Conservation (phyloP, 331 rosid species). For the Acacia concinna region DNA sequence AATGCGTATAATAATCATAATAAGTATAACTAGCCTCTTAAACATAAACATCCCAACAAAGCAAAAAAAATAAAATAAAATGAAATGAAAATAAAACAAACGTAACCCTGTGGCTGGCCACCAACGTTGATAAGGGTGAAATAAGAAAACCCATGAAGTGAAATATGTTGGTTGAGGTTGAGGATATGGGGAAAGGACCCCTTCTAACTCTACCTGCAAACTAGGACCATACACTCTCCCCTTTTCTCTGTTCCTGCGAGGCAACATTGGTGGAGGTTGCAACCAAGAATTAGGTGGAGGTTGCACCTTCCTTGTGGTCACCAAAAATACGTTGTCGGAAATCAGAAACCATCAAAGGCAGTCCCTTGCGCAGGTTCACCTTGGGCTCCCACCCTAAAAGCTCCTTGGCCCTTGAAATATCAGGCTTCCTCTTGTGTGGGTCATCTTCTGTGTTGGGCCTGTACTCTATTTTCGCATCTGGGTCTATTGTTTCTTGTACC, state of each 20-base stretch:
- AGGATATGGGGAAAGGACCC: slow-evolving; percentile 4
- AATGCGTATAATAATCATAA: background rate
- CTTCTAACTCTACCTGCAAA: background rate
- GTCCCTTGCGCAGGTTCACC: slow-evolving; percentile 60
- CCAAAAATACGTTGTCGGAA: slow-evolving; percentile 64
- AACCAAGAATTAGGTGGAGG: slow-evolving; percentile 25
- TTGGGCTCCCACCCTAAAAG: slow-evolving; percentile 63
- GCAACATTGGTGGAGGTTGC: slow-evolving; percentile 15
- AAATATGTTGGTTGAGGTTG: background rate
- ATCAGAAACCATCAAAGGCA: slow-evolving; percentile 65
- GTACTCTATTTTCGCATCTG: slow-evolving; percentile 65
- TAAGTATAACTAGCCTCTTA: slow-evolving; percentile 9
- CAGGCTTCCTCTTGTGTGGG: slow-evolving; percentile 77
- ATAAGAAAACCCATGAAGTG: background rate
- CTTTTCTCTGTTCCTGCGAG: slow-evolving; percentile 7
- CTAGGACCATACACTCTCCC: slow-evolving; percentile 8
- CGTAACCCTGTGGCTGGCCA: slow-evolving; percentile 30
- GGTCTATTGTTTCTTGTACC: slow-evolving; percentile 69
- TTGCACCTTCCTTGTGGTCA: slow-evolving; percentile 54
- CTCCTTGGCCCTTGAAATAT: slow-evolving; percentile 62
- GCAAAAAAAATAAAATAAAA: background rate
- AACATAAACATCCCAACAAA: background rate
- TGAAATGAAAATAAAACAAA: slow-evolving; percentile 23
- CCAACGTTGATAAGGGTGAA: slow-evolving; percentile 6
- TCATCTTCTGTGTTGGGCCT: slow-evolving; percentile 69